These are phyloP conservation scores for Cucumis melo DNA, from an alignment of 306 rosid species.

Conservation along the genomic window DNA sequence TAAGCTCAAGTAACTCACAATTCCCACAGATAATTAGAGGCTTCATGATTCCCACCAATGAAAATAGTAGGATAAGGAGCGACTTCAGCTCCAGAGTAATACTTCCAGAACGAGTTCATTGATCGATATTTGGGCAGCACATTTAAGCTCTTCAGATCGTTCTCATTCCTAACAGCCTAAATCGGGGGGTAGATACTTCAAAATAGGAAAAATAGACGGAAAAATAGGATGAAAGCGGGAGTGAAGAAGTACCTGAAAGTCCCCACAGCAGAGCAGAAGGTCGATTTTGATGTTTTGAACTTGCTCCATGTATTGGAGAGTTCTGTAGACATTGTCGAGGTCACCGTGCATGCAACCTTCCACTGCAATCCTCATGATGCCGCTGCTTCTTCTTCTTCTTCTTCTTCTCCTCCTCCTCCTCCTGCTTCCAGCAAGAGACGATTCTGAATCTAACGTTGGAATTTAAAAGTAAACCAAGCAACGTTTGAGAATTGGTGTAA, in stretches of 20 bases:
- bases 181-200: background rate
- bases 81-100: constrained; percentile 62
- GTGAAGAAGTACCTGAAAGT: constrained; percentile 46
- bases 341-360: constrained; percentile 98
- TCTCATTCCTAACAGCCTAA: constrained; percentile 70
- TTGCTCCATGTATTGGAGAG: constrained; percentile 50
- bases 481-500: background rate
- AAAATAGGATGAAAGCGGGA: background rate
- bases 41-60: constrained; percentile 94
- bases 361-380: constrained; percentile 62
- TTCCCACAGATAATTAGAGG: constrained; percentile 88
- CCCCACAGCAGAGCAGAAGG: constrained; percentile 93
- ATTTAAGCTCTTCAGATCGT: constrained; percentile 60
- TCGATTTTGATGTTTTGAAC: constrained; percentile 55
- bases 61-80: constrained; percentile 90
- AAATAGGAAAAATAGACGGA: background rate
- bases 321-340: constrained; percentile 68
- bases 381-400: background rate
- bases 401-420: too few species aligned
- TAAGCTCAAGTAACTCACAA: constrained; percentile 42
- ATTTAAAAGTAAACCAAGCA: background rate
- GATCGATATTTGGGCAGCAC: constrained; percentile 48
- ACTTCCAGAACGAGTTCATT: constrained; percentile 93
- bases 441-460: background rate
- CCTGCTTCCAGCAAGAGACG: background rate